phyloP scores from a whole-genome alignment of 2,329 filamentous ascomycete species.

The Penicillium sp. region DNA sequence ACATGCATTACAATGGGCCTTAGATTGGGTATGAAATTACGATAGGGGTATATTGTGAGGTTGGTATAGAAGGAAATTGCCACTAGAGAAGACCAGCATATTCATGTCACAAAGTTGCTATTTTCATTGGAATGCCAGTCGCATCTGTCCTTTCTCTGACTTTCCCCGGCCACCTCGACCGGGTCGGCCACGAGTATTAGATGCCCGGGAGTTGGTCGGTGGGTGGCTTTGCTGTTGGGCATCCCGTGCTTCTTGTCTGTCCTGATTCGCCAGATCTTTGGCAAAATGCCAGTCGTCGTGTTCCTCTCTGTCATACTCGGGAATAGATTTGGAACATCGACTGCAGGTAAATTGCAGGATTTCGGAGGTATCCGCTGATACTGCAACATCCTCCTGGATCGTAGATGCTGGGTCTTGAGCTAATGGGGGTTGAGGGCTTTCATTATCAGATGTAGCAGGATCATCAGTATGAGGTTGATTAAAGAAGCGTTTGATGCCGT shows the following conservation, averaged over 20 bases:
- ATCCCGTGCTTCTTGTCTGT: conserved; percentile 44
- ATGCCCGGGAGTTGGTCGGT: conserved; percentile 14
- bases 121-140: conserved; percentile 33
- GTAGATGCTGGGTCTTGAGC: not conserved
- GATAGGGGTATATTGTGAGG: not conserved
- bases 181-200: conserved; percentile 22
- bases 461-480: conserved; percentile 34
- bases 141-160: conserved; percentile 38
- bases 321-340: conserved; percentile 65
- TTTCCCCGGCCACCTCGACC: conserved; percentile 29
- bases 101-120: not conserved
- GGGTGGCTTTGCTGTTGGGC: conserved; percentile 11
- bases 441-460: not conserved
- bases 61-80: not conserved
- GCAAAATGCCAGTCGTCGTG: conserved; percentile 96
- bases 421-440: not conserved
- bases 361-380: not conserved
- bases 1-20: not conserved
- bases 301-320: conserved; percentile 62
- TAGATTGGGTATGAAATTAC: not conserved
- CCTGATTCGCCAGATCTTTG: conserved; percentile 73
- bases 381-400: not conserved
- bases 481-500: conserved; percentile 61
- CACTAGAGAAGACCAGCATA: not conserved
- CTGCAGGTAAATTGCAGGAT: conserved; percentile 53